Evolutionary conservation across 805 yeast species (phyloP).

Genomic region (Starmerella ratchasimensis): DNA sequence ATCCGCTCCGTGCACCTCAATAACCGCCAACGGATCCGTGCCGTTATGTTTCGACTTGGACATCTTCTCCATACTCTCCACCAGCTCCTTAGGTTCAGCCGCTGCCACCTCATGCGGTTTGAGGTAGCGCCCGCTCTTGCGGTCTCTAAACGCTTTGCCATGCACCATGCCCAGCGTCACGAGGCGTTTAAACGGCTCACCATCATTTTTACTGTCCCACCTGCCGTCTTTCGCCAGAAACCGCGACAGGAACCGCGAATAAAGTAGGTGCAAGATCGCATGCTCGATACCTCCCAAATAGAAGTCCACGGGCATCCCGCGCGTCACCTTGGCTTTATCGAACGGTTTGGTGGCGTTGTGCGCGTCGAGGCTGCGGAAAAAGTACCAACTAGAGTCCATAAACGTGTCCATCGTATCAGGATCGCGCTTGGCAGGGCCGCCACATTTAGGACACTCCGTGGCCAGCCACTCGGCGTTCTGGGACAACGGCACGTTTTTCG

Average conservation of each 20-base stretch:
- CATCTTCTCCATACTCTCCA: conserved; percentile 73
- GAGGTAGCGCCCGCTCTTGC: conserved; percentile 56
- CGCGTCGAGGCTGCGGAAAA: conserved; percentile 69
- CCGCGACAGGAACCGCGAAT: conserved; percentile 74
- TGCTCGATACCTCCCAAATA: conserved; percentile 95
- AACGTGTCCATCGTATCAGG: conserved; percentile 98
- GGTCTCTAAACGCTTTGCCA: conserved; percentile 69
- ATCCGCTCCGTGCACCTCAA: conserved; percentile 73
- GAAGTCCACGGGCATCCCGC: conserved; percentile 68
- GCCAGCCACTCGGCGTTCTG: conserved; percentile 54
- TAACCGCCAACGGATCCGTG: conserved; percentile 73
- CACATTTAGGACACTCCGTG: conserved; percentile 69
- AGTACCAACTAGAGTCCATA: conserved; percentile 97
- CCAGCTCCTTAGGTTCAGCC: conserved; percentile 24
- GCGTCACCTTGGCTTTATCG: conserved; percentile 32
- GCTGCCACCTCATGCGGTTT: conserved; percentile 60
- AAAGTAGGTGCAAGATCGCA: conserved; percentile 81
- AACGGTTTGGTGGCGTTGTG: conserved; percentile 47
- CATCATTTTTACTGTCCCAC: conserved; percentile 50
- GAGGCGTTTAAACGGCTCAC: conserved; percentile 70
- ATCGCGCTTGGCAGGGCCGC: conserved; percentile 56
- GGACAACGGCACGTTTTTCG: conserved; percentile 50
- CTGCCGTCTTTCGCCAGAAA: conserved; percentile 52
- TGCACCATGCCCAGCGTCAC: conserved; percentile 98
- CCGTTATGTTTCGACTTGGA: conserved; percentile 93